Evolutionary conservation across 352 stramenopile species (phyloP).

Genomic region (Globisporangium ultimum): DNA sequence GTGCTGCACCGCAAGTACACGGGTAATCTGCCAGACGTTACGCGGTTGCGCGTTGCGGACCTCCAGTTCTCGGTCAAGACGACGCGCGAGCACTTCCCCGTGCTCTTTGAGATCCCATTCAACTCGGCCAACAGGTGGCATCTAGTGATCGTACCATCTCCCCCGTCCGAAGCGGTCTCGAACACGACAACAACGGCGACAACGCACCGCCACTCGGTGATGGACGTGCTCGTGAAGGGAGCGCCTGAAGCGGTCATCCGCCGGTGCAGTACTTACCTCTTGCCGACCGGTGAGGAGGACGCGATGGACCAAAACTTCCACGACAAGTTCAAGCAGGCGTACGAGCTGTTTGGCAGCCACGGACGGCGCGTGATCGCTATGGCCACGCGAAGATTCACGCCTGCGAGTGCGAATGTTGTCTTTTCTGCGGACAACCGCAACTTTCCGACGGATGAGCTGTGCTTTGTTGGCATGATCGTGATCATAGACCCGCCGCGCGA

Average conservation of each 20-base stretch:
- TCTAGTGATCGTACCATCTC: slow-evolving; percentile 37
- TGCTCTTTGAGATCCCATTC: slow-evolving; percentile 29
- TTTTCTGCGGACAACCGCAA: slow-evolving; percentile 38
- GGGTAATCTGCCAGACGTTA: slow-evolving; percentile 46
- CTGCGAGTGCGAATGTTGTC: slow-evolving; percentile 1
- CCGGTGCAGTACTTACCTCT: slow-evolving; percentile 73
- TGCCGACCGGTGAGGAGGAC: slow-evolving; percentile 38
- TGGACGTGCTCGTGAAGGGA: slow-evolving; percentile 90
- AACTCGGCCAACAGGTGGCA: slow-evolving; percentile 54
- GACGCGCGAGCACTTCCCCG: slow-evolving; percentile 33
- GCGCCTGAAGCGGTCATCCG: slow-evolving; percentile 92
- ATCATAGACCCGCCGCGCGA: slow-evolving; percentile 91
- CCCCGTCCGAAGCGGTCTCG: no score
- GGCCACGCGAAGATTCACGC: slow-evolving; percentile 30
- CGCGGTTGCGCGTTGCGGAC: slow-evolving; percentile 42
- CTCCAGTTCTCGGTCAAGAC: slow-evolving; percentile 30
- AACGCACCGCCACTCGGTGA: slow-evolving; percentile 14
- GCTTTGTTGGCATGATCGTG: slow-evolving; percentile 89
- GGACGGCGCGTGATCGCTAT: slow-evolving; percentile 40
- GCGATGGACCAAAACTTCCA: slow-evolving; percentile 36
- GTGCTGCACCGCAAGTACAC: slow-evolving; percentile 38
- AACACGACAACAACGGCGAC: no score
- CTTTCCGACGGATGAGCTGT: slow-evolving; percentile 29
- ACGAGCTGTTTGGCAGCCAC: slow-evolving; percentile 40
- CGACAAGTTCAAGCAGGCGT: slow-evolving; percentile 45